Conservation (phyloP, 108 stramenopile species). For the Aureococcus anophagefferens region DNA sequence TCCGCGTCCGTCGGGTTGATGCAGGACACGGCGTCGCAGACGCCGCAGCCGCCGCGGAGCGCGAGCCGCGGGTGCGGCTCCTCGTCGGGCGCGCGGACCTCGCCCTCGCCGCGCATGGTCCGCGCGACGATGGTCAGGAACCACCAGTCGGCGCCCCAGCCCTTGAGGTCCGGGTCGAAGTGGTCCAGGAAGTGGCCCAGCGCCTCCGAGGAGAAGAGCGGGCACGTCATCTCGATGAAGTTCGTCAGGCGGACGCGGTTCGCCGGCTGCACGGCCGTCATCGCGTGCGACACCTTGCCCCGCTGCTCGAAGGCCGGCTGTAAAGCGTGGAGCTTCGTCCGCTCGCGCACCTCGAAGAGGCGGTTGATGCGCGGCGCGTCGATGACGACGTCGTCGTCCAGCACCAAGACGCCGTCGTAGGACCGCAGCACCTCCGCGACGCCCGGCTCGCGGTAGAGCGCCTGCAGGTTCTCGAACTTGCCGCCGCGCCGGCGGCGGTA, state of each 20-base stretch:
- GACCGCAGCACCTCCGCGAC: background rate
- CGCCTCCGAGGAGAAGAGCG: background rate
- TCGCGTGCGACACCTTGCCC: background rate
- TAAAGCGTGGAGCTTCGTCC: background rate
- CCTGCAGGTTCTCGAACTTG: background rate
- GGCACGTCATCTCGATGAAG: background rate
- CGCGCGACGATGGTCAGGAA: background rate
- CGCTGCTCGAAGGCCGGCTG: background rate
- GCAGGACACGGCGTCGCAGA: background rate
- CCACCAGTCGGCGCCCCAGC: conserved; percentile 1
- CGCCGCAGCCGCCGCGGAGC: background rate
- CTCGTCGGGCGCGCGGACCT: too few relatives aligned
- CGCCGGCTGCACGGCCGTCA: background rate
- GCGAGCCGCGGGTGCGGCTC: background rate
- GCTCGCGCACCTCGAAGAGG: background rate
- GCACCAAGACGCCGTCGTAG: background rate
- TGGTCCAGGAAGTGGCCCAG: background rate
- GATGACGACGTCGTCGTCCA: conserved; percentile 1
- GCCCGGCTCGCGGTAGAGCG: background rate
- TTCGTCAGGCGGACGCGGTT: background rate
- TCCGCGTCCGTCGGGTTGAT: background rate
- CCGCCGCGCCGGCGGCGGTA: background rate
- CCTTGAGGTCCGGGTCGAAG: background rate
- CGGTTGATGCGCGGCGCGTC: background rate
- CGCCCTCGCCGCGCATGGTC: background rate